phyloP scores from a whole-genome alignment of 768 basidiomycete genomes.

The Lyophyllum shimeji region DNA sequence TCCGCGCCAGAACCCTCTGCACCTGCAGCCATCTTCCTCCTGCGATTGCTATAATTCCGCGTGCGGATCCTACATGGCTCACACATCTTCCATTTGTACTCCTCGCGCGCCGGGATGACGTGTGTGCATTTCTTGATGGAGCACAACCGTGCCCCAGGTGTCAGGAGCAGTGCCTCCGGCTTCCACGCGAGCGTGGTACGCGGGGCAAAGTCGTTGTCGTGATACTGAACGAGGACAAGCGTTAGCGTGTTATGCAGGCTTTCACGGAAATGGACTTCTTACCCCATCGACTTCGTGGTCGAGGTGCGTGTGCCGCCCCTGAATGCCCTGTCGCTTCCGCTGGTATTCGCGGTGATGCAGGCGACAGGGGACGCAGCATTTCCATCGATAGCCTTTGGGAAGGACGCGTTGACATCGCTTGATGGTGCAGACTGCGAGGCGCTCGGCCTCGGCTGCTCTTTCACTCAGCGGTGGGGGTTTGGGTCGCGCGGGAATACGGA shows the following conservation, averaged over 20 bases:
- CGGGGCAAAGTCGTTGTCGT: background rate
- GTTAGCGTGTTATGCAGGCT: slow-evolving; percentile 6
- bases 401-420: slow-evolving; percentile 33
- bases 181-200: background rate
- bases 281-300: slow-evolving; percentile 17
- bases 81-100: slow-evolving; percentile 43
- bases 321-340: slow-evolving; percentile 26
- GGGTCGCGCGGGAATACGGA: slow-evolving; percentile 32
- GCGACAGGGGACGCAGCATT: slow-evolving; percentile 43
- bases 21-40: slow-evolving; percentile 1
- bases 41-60: slow-evolving; percentile 16
- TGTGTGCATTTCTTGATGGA: slow-evolving; percentile 29
- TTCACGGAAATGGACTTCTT: background rate
- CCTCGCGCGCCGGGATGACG: slow-evolving; percentile 32
- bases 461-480: slow-evolving; percentile 1
- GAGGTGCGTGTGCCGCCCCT: slow-evolving; percentile 21
- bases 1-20: too few species aligned
- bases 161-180: slow-evolving; percentile 1
- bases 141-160: slow-evolving; percentile 39
- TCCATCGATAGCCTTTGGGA: slow-evolving; percentile 34
- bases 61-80: slow-evolving; percentile 31
- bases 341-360: slow-evolving; percentile 35
- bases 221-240: background rate
- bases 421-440: slow-evolving; percentile 26
- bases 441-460: background rate